Percentiles rank a stretch among this genome's conserved stretches.
phyloP scores from a whole-genome alignment of 495 filamentous ascomycete genomes.

The Penicillium simplicissimum region DNA sequence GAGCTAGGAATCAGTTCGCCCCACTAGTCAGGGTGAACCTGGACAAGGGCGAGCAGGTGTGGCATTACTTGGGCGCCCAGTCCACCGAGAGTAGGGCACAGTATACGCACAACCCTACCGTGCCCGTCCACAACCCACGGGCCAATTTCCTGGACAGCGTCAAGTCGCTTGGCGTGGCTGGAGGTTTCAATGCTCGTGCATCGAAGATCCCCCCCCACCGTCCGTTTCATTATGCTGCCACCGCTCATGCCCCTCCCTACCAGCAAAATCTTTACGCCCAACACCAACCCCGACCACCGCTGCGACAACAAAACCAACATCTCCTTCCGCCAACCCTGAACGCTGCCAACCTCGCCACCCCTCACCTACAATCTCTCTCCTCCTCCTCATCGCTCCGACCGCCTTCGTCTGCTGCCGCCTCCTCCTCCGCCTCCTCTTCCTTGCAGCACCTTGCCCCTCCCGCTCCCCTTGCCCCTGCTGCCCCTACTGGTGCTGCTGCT shows the following conservation, averaged over 20 bases:
- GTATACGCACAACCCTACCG: slow-evolving; percentile 79
- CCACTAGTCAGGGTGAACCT: slow-evolving; percentile 66
- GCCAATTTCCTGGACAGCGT: slow-evolving; percentile 61
- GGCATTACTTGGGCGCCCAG: slow-evolving; percentile 83
- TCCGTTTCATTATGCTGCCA: slow-evolving; percentile 35
- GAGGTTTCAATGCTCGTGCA: slow-evolving; percentile 27
- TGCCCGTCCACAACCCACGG: slow-evolving; percentile 55
- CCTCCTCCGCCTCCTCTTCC: slow-evolving; percentile 22
- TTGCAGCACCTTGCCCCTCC: slow-evolving; percentile 41
- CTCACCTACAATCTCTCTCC: slow-evolving; percentile 23
- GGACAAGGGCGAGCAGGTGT: slow-evolving; percentile 68
- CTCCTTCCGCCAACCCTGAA: slow-evolving; percentile 3
- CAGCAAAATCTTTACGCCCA: slow-evolving; percentile 37
- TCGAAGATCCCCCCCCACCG: slow-evolving; percentile 43
- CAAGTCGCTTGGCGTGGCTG: slow-evolving; percentile 45
- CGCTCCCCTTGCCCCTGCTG: slow-evolving; percentile 31
- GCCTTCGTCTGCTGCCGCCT: slow-evolving; percentile 15
- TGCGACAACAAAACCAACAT: slow-evolving; percentile 14
- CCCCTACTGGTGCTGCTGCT: slow-evolving; percentile 43
- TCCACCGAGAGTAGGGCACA: slow-evolving; percentile 93
- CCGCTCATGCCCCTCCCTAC: slow-evolving; percentile 35
- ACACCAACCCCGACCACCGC: slow-evolving; percentile 21
- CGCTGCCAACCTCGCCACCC: slow-evolving; percentile 21
- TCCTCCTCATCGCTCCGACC: slow-evolving; percentile 23
- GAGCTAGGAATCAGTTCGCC: slow-evolving; percentile 40